Percentiles rank a stretch among this genome's conserved stretches.
phyloP scores from a whole-genome alignment of 345 rosid genomes.

The Toxicodendron radicans region DNA sequence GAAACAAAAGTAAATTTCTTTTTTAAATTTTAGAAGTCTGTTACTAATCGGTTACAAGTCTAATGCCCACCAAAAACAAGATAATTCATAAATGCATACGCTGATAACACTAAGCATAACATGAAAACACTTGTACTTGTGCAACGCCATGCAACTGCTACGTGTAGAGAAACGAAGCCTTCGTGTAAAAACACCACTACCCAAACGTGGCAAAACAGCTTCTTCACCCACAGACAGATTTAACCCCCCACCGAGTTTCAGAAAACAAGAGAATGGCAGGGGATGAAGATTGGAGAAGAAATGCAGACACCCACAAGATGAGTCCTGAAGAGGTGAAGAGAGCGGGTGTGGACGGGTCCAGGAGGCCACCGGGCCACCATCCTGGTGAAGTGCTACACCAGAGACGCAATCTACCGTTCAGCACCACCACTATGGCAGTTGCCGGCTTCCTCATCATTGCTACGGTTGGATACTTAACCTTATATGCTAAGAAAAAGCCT shows the following conservation, averaged over 20 bases:
- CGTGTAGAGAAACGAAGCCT: not conserved
- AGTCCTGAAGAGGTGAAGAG: slow-evolving; percentile 51
- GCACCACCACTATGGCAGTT: slow-evolving; percentile 48
- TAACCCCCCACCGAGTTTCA: not conserved
- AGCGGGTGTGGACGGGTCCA: slow-evolving; percentile 54
- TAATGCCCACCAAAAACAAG: too few species aligned
- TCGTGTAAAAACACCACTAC: too few species aligned
- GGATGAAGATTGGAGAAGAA: slow-evolving; percentile 52
- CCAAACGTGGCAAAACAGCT: not conserved
- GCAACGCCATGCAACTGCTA: not conserved
- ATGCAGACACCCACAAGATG: slow-evolving; percentile 72
- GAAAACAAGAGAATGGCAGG: slow-evolving; percentile 27
- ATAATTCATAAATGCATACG: not conserved
- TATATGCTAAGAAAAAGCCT: slow-evolving; percentile 56
- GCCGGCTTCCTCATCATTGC: slow-evolving; percentile 55
- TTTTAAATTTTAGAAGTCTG: too few species aligned
- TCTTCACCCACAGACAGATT: not conserved
- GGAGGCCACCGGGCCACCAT: slow-evolving; percentile 59
- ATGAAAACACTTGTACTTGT: not conserved
- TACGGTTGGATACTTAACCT: slow-evolving; percentile 43
- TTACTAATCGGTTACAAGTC: too few species aligned
- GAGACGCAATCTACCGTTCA: slow-evolving; percentile 54
- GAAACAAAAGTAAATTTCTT: too few species aligned
- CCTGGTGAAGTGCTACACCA: slow-evolving; percentile 68
- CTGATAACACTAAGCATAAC: not conserved